These are phyloP conservation scores for Fusarium xyrophilum DNA, from an alignment of 2,329 filamentous ascomycete genomes.

Conservation along the genomic window DNA sequence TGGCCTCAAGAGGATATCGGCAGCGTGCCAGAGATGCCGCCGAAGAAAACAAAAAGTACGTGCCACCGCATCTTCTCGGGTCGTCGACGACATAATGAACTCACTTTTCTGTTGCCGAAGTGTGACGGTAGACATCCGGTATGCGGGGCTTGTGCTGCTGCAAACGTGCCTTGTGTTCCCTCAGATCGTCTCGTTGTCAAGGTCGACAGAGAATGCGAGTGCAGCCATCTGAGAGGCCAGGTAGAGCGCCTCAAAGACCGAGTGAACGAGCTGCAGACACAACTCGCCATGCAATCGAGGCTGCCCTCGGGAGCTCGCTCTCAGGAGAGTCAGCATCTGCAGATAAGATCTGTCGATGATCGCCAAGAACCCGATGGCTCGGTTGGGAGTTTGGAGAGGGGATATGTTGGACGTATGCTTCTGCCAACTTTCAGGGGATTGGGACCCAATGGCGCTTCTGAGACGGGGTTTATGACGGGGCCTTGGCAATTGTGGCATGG, in stretches of 20 bases:
- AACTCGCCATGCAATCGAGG: slow-evolving; percentile 5
- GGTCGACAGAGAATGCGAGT: slow-evolving; percentile 32
- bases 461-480: slow-evolving; percentile 31
- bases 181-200: slow-evolving; percentile 34
- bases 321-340: background rate
- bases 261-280: slow-evolving; percentile 24
- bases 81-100: background rate
- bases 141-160: slow-evolving; percentile 29
- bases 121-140: slow-evolving; percentile 34
- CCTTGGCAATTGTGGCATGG: slow-evolving; percentile 38
- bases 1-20: slow-evolving; percentile 31
- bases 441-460: background rate
- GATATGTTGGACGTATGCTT: slow-evolving; percentile 33
- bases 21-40: slow-evolving; percentile 34
- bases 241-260: slow-evolving; percentile 26
- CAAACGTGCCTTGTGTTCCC: slow-evolving; percentile 29
- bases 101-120: background rate
- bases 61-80: background rate
- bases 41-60: slow-evolving; percentile 36
- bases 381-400: slow-evolving; percentile 19
- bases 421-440: slow-evolving; percentile 28
- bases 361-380: slow-evolving; percentile 12
- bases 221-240: slow-evolving; percentile 28
- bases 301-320: background rate
- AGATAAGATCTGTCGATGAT: background rate